A percentile compares a stretch with the other conserved stretches of the same genome.
phyloP scores from a whole-genome alignment of 2,329 filamentous ascomycete genomes.

The Penicillium frequentans region DNA sequence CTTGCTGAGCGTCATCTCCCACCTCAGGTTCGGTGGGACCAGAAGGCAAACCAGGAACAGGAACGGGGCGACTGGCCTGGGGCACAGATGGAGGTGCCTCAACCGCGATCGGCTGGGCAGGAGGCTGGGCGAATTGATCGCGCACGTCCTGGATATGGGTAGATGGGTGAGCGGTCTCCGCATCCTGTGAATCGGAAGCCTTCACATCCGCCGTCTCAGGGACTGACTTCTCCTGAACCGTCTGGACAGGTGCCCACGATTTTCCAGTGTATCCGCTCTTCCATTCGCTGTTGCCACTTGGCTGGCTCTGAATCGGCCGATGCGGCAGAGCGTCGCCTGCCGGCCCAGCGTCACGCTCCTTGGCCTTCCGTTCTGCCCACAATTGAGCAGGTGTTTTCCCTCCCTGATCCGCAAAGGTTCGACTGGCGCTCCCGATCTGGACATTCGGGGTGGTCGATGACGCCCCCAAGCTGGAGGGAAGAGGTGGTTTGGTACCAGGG shows the following conservation, averaged over 20 bases:
- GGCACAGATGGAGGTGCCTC: constrained; percentile 56
- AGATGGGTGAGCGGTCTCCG: constrained; percentile 52
- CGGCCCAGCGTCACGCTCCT: constrained; percentile 61
- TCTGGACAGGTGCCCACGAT: constrained; percentile 82
- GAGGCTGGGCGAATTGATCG: constrained; percentile 78
- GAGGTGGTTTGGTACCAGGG: constrained; percentile 83
- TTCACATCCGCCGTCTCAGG: constrained; percentile 65
- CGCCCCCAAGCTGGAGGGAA: constrained; percentile 67
- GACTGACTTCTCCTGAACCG: constrained; percentile 64
- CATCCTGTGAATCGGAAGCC: constrained; percentile 49
- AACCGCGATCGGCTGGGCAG: constrained; percentile 42
- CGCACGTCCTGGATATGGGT: constrained; percentile 72
- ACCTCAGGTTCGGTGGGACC: constrained; percentile 50
- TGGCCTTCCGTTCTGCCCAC: constrained; percentile 97
- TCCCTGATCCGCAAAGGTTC: constrained; percentile 90
- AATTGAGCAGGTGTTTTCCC: constrained; percentile 96
- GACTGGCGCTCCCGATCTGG: constrained; percentile 73
- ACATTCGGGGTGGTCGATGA: constrained; percentile 61
- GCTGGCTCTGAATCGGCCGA: constrained; percentile 62
- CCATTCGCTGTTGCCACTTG: constrained; percentile 75
- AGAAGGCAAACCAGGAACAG: constrained; percentile 73
- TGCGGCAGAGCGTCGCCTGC: constrained; percentile 45
- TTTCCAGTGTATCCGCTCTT: constrained; percentile 90
- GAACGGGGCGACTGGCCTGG: constrained; percentile 65
- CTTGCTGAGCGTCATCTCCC: constrained; percentile 33